Evolutionary conservation across 352 stramenopile genomes (phyloP), one percentile per base, ranked within the genome.

Genomic region (Albugo laibachii): DNA sequence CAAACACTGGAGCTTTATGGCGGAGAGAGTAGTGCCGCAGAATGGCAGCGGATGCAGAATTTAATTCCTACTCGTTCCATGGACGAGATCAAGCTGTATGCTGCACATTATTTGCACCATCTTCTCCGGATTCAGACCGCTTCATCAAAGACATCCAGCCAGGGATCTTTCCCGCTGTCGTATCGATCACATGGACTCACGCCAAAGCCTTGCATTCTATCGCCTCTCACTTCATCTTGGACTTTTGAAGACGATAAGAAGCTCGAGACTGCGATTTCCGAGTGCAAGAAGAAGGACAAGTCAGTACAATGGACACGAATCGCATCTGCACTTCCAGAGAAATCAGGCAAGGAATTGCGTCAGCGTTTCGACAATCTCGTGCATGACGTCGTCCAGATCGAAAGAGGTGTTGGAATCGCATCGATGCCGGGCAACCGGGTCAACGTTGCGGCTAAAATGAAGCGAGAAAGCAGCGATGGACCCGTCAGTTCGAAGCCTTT

Each of bases 251-350:
- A 92, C 56, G 76, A 92, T 51, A 83, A 84, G 57, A 59, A 66
- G 2, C 77, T 92, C 47, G 79, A 92, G 56, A 72, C 55, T 27
- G 69, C 65, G 36, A 58, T 92, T 13, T 76, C 76, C 45, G 49
- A 59, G 39, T 88, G 74, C 63, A 57, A 52, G 14, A 62, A 52
- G 15, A 61, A 53, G 42, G 16, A 31, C 8, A 78, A 69, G 31
- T 64, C 75, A n/a, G 84, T 83, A 49, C 70, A 71, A 39, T 92
- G 79, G 79, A 55, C 62, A 11, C 83, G 83, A 56, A 86, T 92
- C 36, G 76, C 79, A 2, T 59, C 63, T 10, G 47, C 48, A 4
- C 46, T 92, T 15, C 76, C 76, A 0, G 76, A 72, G 2, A 88
- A 84, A 50, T 82, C 65, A 8, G 69, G 56, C 11, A 83, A 81